A percentile compares a stretch with the other conserved stretches of the same genome.
phyloP scores from a whole-genome alignment of 2,329 filamentous ascomycete genomes.

The Epichloe elymi region DNA sequence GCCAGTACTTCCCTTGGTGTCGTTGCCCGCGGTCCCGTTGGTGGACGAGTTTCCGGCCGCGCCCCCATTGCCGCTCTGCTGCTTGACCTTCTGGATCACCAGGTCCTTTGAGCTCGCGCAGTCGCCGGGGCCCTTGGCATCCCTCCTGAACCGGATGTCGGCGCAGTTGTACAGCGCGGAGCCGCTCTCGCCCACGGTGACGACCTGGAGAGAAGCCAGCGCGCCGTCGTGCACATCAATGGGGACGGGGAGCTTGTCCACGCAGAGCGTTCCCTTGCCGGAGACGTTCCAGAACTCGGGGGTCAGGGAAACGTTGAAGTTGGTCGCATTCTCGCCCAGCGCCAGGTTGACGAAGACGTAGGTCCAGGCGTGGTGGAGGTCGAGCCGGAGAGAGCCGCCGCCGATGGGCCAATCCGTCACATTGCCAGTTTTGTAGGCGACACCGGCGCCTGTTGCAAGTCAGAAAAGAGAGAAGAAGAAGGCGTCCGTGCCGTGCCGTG shows the following conservation, averaged over 20 bases:
- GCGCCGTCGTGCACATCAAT: slow-evolving; percentile 44
- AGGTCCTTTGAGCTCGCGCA: slow-evolving; percentile 28
- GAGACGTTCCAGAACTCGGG: slow-evolving; percentile 44
- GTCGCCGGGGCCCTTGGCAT: slow-evolving; percentile 30
- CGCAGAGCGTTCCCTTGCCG: slow-evolving; percentile 52
- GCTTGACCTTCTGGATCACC: slow-evolving; percentile 20
- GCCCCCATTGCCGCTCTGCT: slow-evolving; percentile 12
- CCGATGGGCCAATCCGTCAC: slow-evolving; percentile 40
- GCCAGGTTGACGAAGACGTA: slow-evolving; percentile 43
- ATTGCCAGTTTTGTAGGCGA: slow-evolving; percentile 29
- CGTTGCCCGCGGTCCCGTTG: not conserved
- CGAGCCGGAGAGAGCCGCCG: slow-evolving; percentile 34
- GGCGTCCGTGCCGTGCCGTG: not conserved
- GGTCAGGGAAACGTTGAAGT: slow-evolving; percentile 59
- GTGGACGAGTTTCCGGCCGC: not conserved
- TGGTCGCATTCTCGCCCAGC: slow-evolving; percentile 35
- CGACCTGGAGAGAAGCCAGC: slow-evolving; percentile 54
- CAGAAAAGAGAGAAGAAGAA: not conserved
- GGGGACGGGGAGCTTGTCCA: slow-evolving; percentile 45
- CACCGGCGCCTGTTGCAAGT: slow-evolving; percentile 29
- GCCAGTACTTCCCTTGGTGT: slow-evolving; percentile 11
- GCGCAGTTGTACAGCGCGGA: slow-evolving; percentile 62
- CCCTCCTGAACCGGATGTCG: slow-evolving; percentile 53
- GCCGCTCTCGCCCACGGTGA: slow-evolving; percentile 45
- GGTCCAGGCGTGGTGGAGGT: slow-evolving; percentile 37